A percentile compares a stretch with the other conserved stretches of the same genome.
These are phyloP conservation scores for Plasmodium berghei DNA, from an alignment of 169 alveolate genomes.

Conservation along the genomic window DNA sequence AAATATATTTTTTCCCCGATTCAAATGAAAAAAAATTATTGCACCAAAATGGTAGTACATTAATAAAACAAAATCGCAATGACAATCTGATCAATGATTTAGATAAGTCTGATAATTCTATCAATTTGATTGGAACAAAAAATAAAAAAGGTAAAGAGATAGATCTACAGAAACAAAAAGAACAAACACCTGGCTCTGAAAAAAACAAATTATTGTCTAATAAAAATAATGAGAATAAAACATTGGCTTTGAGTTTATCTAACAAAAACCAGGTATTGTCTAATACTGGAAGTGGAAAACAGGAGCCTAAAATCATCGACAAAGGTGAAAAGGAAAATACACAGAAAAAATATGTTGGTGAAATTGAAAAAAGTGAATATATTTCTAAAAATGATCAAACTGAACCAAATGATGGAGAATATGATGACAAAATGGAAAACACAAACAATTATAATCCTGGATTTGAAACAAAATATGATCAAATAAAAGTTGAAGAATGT, in stretches of 20 bases:
- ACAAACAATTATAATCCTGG: slow-evolving; percentile 6
- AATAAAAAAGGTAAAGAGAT: slow-evolving; percentile 23
- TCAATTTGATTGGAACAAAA: not conserved
- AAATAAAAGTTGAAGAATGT: slow-evolving; percentile 69
- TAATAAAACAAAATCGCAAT: not conserved
- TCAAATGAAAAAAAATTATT: slow-evolving; percentile 37
- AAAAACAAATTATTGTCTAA: slow-evolving; percentile 1
- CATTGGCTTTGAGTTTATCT: not conserved
- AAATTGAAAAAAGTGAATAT: not conserved
- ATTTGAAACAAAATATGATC: slow-evolving; percentile 42
- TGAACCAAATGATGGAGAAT: slow-evolving; percentile 9
- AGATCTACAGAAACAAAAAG: slow-evolving; percentile 18
- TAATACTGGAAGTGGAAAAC: slow-evolving; percentile 7
- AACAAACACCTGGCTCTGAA: slow-evolving; percentile 6
- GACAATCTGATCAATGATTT: not conserved
- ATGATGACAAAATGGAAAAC: slow-evolving; percentile 37
- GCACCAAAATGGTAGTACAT: slow-evolving; percentile 4
- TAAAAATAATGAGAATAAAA: slow-evolving; percentile 19
- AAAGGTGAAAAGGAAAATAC: slow-evolving; percentile 12
- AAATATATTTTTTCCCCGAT: slow-evolving; percentile 38
- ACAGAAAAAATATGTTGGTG: slow-evolving; percentile 1
- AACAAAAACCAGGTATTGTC: slow-evolving; percentile 16
- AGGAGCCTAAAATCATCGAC: slow-evolving; percentile 10
- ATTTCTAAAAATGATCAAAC: not conserved
- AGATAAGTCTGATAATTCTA: slow-evolving; percentile 9